phyloP scores from a whole-genome alignment of 2,329 filamentous ascomycete genomes.

The Teratosphaeria destructans region DNA sequence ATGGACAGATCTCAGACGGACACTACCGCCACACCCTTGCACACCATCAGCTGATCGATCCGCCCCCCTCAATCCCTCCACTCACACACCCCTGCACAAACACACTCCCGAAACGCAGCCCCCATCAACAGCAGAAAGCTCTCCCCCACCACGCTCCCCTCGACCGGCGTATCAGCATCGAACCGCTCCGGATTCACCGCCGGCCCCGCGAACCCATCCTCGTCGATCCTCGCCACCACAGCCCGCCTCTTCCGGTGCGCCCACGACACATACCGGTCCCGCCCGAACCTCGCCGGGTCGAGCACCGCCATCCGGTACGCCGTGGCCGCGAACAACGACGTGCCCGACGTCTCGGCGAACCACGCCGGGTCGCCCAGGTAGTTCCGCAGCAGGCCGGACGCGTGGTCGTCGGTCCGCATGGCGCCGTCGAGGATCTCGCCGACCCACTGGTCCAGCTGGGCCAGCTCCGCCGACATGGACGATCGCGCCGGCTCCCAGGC shows the following conservation, averaged over 20 bases:
- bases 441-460: constrained; percentile 24
- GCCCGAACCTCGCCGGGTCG: constrained; percentile 26
- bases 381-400: constrained; percentile 34
- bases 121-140: constrained; percentile 35
- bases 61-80: neutral
- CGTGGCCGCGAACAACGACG: constrained; percentile 34
- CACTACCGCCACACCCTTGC: neutral
- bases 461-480: constrained; percentile 13
- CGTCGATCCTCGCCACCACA: constrained; percentile 27
- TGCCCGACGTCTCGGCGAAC: constrained; percentile 41
- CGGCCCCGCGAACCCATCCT: constrained; percentile 29
- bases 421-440: constrained; percentile 29
- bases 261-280: constrained; percentile 31
- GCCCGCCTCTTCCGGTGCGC: constrained; percentile 31
- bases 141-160: constrained; percentile 33
- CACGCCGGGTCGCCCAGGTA: constrained; percentile 36
- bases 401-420: constrained; percentile 25
- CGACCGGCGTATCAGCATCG: constrained; percentile 23
- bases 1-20: too few relatives aligned
- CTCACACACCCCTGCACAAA: constrained; percentile 16
- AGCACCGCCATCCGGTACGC: constrained; percentile 37
- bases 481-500: constrained; percentile 21
- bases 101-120: constrained; percentile 34
- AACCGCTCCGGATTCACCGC: constrained; percentile 35
- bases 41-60: too few relatives aligned